A percentile compares a stretch with the other conserved stretches of the same genome.
phyloP scores from a whole-genome alignment of 2,329 filamentous ascomycete genomes.

The Lomentospora prolificans region DNA sequence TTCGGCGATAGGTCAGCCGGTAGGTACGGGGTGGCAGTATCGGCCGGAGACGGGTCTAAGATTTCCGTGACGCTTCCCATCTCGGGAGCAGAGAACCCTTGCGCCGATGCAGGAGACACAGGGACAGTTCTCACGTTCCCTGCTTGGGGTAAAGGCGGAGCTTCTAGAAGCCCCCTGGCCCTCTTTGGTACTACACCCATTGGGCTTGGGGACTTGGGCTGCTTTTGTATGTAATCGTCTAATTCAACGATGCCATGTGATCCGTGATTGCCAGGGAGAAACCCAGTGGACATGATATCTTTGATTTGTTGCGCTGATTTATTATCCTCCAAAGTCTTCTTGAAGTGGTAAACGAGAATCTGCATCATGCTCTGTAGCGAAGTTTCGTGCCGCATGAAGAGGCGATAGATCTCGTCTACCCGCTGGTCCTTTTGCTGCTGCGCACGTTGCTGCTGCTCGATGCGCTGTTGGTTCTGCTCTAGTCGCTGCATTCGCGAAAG shows the following conservation, averaged over 20 bases:
- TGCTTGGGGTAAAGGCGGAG: conserved; percentile 24
- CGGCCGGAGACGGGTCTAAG: conserved; percentile 39
- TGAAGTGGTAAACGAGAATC: conserved; percentile 93
- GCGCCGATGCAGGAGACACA: conserved; percentile 17
- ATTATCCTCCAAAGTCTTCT: conserved; percentile 82
- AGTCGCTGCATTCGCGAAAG: conserved; percentile 71
- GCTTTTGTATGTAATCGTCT: conserved; percentile 45
- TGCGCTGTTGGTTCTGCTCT: conserved; percentile 67
- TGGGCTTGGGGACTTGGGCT: conserved; percentile 26
- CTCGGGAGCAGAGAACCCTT: conserved; percentile 28
- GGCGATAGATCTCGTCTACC: conserved; percentile 11
- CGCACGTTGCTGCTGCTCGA: conserved; percentile 11
- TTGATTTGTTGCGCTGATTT: conserved; percentile 65
- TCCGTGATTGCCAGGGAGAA: conserved; percentile 57
- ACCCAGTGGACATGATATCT: conserved; percentile 54
- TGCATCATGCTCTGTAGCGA: conserved; percentile 98
- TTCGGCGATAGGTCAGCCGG: conserved; percentile 47
- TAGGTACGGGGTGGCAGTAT: conserved; percentile 36
- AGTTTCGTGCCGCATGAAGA: conserved; percentile 78
- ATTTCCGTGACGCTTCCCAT: conserved; percentile 53
- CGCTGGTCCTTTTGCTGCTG: conserved; percentile 12
- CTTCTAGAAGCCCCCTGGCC: conserved; percentile 41
- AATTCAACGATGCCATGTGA: conserved; percentile 48
- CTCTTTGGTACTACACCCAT: conserved; percentile 40
- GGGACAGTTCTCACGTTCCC: conserved; percentile 19